These are phyloP conservation scores for Aspergillus sojae DNA, from an alignment of 2,329 filamentous ascomycete species.

Conservation along the genomic window DNA sequence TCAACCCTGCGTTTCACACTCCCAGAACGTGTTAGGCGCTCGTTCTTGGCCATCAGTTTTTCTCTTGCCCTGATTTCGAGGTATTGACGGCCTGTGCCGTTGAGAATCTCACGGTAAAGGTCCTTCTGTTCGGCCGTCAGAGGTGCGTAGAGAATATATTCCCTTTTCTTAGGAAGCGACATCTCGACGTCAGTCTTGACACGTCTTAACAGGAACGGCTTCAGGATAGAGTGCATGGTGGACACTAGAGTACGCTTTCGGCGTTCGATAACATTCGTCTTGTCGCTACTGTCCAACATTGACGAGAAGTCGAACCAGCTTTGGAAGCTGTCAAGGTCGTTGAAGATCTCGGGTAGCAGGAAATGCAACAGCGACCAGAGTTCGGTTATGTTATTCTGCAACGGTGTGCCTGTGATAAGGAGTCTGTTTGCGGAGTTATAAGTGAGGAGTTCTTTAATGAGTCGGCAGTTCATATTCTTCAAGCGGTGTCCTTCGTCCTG, in stretches of 20 bases:
- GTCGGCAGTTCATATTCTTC: constrained; percentile 92
- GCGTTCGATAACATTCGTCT: constrained; percentile 77
- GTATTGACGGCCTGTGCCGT: constrained; percentile 65
- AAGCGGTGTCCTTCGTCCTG: constrained; percentile 93
- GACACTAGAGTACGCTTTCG: constrained; percentile 77
- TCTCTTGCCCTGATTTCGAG: constrained; percentile 55
- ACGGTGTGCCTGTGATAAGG: constrained; percentile 88
- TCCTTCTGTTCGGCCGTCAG: constrained; percentile 90
- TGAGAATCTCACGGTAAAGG: constrained; percentile 82
- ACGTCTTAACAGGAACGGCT: constrained; percentile 83
- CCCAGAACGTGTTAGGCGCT: constrained; percentile 40
- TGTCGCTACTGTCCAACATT: constrained; percentile 77
- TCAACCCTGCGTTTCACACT: constrained; percentile 62
- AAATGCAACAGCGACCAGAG: constrained; percentile 96
- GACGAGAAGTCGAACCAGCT: constrained; percentile 97
- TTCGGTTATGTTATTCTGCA: constrained; percentile 95
- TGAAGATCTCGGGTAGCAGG: constrained; percentile 87
- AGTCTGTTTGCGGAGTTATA: constrained; percentile 90
- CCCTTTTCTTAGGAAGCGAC: constrained; percentile 90
- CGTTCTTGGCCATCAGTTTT: constrained; percentile 46
- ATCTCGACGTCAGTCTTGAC: constrained; percentile 93
- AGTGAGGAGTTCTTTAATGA: constrained; percentile 84
- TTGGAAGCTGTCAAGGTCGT: constrained; percentile 89
- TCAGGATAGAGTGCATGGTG: constrained; percentile 89
- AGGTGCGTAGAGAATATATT: constrained; percentile 93